phyloP scores from a whole-genome alignment of 495 filamentous ascomycete species.

The Podospora comata region DNA sequence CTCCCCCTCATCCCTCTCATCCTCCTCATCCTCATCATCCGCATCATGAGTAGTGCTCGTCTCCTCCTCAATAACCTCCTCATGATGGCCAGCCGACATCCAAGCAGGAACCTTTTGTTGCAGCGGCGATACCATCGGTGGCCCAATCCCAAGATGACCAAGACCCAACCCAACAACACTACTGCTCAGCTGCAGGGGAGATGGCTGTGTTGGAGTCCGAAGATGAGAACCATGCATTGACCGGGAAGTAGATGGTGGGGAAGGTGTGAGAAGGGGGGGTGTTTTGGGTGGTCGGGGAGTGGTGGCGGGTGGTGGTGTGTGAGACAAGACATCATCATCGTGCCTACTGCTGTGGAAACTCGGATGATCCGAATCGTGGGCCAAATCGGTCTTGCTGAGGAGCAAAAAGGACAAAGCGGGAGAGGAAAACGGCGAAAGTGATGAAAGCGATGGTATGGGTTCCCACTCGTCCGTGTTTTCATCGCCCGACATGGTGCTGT shows the following conservation, averaged over 20 bases:
- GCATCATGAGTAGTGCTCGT: slow-evolving; percentile 8
- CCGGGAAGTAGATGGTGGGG: neutral
- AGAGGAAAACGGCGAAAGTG: slow-evolving; percentile 22
- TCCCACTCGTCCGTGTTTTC: slow-evolving; percentile 18
- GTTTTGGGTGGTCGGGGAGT: neutral
- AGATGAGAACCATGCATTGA: neutral
- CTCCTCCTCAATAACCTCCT: neutral
- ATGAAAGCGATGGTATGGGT: slow-evolving; percentile 16
- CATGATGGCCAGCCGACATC: neutral
- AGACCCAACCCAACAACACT: slow-evolving; percentile 3
- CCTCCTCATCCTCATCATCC: slow-evolving; percentile 18
- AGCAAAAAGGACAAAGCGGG: slow-evolving; percentile 16
- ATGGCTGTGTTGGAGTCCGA: neutral
- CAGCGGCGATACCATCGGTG: neutral
- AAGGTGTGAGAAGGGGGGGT: neutral
- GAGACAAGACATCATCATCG: neutral
- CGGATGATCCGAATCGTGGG: neutral
- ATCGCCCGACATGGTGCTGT: slow-evolving; percentile 16
- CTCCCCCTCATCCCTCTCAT: slow-evolving; percentile 3
- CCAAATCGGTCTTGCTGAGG: neutral
- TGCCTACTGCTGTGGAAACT: neutral
- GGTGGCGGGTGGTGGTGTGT: neutral
- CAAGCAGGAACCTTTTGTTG: neutral
- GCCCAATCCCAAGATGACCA: neutral
- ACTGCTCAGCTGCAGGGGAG: neutral